Conservation (phyloP, 2,329 filamentous ascomycete species). For the Claviceps humidiphila region DNA sequence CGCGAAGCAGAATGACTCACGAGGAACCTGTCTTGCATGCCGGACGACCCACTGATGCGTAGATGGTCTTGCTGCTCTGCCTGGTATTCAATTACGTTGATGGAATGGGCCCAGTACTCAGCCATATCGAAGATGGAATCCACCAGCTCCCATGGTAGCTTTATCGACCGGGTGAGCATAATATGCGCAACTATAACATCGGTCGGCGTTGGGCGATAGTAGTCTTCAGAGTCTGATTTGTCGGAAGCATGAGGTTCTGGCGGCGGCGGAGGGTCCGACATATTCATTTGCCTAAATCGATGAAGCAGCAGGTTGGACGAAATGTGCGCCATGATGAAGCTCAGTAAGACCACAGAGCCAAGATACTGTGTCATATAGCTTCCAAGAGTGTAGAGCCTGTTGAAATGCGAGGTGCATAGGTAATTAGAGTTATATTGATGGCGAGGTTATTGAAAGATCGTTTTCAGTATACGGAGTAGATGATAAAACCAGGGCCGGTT, state of each 20-base stretch:
- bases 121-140: constrained; percentile 44
- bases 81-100: constrained; percentile 18
- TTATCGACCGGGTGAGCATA: constrained; percentile 29
- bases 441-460: too few relatives aligned
- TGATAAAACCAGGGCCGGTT: neutral
- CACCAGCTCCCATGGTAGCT: constrained; percentile 41
- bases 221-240: constrained; percentile 3
- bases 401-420: neutral
- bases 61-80: constrained; percentile 12
- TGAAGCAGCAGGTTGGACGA: constrained; percentile 12
- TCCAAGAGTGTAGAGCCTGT: too few relatives aligned
- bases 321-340: constrained; percentile 16
- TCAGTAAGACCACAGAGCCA: constrained; percentile 4
- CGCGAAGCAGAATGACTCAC: constrained; percentile 11
- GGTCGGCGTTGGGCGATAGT: constrained; percentile 24
- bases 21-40: constrained; percentile 20
- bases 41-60: constrained; percentile 12
- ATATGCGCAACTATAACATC: constrained; percentile 38
- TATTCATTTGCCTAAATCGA: constrained; percentile 6
- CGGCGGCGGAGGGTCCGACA: neutral
- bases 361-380: constrained; percentile 6
- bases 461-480: too few relatives aligned
- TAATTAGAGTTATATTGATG: neutral
- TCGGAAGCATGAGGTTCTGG: constrained; percentile 2
- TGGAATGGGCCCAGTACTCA: constrained; percentile 48